These are phyloP conservation scores for Geotrichum fermentans DNA, from an alignment of 1,139 yeast species.

Conservation along the genomic window DNA sequence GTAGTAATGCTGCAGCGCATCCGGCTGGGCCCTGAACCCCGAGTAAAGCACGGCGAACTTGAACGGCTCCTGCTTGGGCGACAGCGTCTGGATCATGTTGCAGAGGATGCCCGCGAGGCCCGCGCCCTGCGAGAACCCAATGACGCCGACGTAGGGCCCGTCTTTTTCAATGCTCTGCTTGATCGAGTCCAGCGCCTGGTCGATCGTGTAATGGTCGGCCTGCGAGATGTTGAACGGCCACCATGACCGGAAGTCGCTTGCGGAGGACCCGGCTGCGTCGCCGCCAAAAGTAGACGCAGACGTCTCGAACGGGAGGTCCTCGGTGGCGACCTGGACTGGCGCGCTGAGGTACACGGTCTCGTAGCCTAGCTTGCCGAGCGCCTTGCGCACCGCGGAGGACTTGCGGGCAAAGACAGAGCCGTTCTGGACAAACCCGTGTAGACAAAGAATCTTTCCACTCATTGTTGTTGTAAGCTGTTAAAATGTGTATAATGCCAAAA, in stretches of 20 bases:
- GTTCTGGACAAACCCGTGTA: constrained; percentile 55
- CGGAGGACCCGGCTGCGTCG: constrained; percentile 42
- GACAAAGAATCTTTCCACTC: constrained; percentile 43
- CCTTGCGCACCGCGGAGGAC: constrained; percentile 71
- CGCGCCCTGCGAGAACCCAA: constrained; percentile 94
- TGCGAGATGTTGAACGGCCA: constrained; percentile 42
- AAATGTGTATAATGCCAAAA: too few species aligned
- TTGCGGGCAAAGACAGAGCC: constrained; percentile 73
- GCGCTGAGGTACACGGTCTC: constrained; percentile 76
- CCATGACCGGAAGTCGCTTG: constrained; percentile 49
- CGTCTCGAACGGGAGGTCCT: constrained; percentile 64
- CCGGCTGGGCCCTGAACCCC: constrained; percentile 64
- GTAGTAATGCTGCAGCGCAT: constrained; percentile 48
- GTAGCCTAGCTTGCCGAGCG: constrained; percentile 58
- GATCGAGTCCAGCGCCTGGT: constrained; percentile 50
- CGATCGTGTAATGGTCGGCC: constrained; percentile 40
- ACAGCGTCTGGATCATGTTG: constrained; percentile 27
- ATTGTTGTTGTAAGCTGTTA: neutral
- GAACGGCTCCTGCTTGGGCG: constrained; percentile 43
- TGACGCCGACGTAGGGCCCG: constrained; percentile 85
- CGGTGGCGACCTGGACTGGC: constrained; percentile 57
- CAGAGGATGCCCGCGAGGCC: constrained; percentile 55
- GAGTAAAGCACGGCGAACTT: constrained; percentile 72
- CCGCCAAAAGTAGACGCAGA: constrained; percentile 26
- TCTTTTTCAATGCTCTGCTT: constrained; percentile 52